phyloP scores from a whole-genome alignment of 352 stramenopile genomes.

The Peronospora belbahrii region DNA sequence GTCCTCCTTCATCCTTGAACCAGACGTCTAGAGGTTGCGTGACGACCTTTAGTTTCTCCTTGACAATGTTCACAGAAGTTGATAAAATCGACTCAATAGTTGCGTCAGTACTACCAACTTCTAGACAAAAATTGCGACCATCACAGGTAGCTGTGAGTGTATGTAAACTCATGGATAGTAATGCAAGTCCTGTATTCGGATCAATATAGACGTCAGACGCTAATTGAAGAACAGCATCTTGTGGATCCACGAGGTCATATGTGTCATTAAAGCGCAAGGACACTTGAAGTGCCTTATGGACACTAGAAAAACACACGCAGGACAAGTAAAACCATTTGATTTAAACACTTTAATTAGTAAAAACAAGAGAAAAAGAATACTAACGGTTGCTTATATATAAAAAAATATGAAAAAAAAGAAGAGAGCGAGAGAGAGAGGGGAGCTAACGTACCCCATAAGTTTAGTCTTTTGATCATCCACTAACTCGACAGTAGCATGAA shows the following conservation, averaged over 20 bases:
- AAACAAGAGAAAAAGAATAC: neutral
- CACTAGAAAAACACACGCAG: constrained; percentile 9
- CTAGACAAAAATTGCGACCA: constrained; percentile 58
- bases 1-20: constrained; percentile 95
- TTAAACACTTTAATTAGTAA: neutral
- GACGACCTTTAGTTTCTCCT: constrained; percentile 72
- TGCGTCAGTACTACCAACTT: constrained; percentile 41
- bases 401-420: too few species aligned
- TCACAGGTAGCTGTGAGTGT: constrained; percentile 49
- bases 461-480: constrained; percentile 53
- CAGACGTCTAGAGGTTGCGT: constrained; percentile 86
- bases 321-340: neutral
- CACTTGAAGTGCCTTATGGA: constrained; percentile 41
- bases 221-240: constrained; percentile 35
- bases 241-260: constrained; percentile 62
- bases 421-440: neutral
- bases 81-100: constrained; percentile 63
- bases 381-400: constrained; percentile 9
- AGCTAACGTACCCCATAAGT: constrained; percentile 35
- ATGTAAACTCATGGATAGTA: constrained; percentile 40
- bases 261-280: constrained; percentile 68
- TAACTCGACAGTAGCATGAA: constrained; percentile 51
- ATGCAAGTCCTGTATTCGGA: constrained; percentile 32
- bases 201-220: constrained; percentile 22
- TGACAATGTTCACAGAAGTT: constrained; percentile 51